Evolutionary conservation across 1,284 basidiomycete species (phyloP).

Genomic region (Phellinidium pouzarii): DNA sequence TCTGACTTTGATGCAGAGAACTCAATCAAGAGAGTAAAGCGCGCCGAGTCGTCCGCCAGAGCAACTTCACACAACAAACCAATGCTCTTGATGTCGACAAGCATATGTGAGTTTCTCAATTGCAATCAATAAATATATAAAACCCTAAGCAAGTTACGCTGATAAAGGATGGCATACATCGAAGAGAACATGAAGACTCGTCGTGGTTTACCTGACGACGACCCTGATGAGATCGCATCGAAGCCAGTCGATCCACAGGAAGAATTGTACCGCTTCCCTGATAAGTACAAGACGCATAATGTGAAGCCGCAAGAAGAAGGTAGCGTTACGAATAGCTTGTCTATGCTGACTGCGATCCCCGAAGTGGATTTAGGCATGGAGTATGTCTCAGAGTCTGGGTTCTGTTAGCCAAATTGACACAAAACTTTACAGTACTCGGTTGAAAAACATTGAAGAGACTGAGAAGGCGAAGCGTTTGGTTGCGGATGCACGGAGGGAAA

Average conservation of each 20-base stretch:
- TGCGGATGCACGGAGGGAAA: conserved; percentile 63
- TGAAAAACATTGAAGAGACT: conserved; percentile 95
- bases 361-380: conserved; percentile 98
- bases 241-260: conserved; percentile 65
- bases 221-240: conserved; percentile 35
- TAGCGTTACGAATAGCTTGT: conserved; percentile 84
- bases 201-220: conserved; percentile 47
- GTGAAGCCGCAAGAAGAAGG: conserved; percentile 68
- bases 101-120: conserved; percentile 69
- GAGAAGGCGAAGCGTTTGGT: conserved; percentile 89
- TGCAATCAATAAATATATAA: not conserved
- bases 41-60: conserved; percentile 70
- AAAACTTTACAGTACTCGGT: conserved; percentile 55
- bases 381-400: conserved; percentile 42
- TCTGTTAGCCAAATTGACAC: not conserved
- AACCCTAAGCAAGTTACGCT: not conserved
- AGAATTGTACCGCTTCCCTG: conserved; percentile 75
- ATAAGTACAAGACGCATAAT: conserved; percentile 54
- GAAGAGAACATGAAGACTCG: conserved; percentile 86
- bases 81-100: conserved; percentile 95
- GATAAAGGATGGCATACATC: conserved; percentile 92
- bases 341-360: conserved; percentile 94
- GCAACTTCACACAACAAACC: conserved; percentile 96
- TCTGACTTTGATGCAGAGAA: conserved; percentile 43
- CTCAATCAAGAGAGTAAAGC: conserved; percentile 58